A percentile compares a stretch with the other conserved stretches of the same genome.
Conservation (phyloP, 805 yeast species). For the Ogataea paradorogensis region DNA sequence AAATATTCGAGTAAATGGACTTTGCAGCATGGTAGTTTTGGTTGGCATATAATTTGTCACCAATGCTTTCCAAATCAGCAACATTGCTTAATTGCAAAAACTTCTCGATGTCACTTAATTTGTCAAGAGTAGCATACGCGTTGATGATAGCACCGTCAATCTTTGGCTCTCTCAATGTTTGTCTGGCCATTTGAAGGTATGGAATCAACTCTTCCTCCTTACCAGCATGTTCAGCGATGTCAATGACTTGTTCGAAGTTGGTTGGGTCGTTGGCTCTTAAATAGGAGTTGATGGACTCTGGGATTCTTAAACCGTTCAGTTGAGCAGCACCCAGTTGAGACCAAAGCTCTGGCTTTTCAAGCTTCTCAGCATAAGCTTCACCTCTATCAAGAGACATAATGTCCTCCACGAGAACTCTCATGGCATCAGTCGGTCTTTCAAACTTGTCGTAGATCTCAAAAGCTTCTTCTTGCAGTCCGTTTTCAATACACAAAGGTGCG, state of each 20-base stretch:
- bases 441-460: conserved; percentile 87
- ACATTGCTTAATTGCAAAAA: conserved; percentile 85
- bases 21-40: conserved; percentile 92
- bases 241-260: conserved; percentile 88
- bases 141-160: conserved; percentile 91
- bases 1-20: conserved; percentile 75
- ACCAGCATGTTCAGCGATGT: conserved; percentile 92
- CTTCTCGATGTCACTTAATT: conserved; percentile 75
- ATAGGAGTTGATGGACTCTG: conserved; percentile 89
- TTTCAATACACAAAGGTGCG: conserved; percentile 87
- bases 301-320: conserved; percentile 85
- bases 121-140: conserved; percentile 77
- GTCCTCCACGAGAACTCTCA: conserved; percentile 89
- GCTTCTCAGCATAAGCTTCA: conserved; percentile 85
- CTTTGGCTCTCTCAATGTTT: conserved; percentile 82
- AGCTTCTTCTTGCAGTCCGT: conserved; percentile 89
- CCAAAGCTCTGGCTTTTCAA: conserved; percentile 86
- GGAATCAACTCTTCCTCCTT: conserved; percentile 90
- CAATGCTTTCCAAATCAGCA: conserved; percentile 88
- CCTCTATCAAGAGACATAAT: conserved; percentile 94
- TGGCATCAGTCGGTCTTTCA: conserved; percentile 72
- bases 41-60: conserved; percentile 82
- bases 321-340: conserved; percentile 95
- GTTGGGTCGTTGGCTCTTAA: conserved; percentile 89
- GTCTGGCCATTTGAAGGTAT: conserved; percentile 88